Evolutionary conservation across 495 filamentous ascomycete genomes (phyloP).

Genomic region (Aspergillus indologenus): DNA sequence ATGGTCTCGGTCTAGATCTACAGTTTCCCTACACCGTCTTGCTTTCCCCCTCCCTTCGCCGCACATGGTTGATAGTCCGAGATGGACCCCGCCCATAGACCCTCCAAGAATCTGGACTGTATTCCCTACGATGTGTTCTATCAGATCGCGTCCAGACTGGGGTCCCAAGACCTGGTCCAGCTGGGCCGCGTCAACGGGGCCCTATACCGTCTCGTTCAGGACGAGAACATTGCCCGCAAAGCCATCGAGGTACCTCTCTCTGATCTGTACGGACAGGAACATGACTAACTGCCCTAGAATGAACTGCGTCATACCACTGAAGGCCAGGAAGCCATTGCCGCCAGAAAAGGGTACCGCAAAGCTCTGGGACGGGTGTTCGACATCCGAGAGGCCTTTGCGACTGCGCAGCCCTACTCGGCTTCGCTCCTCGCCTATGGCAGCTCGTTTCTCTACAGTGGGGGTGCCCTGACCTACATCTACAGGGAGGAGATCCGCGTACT

Average conservation of each 20-base stretch:
- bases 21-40: background rate
- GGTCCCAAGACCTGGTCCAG: slow-evolving; percentile 40
- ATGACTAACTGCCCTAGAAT: slow-evolving; percentile 37
- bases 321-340: slow-evolving; percentile 46
- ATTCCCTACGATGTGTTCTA: slow-evolving; percentile 65
- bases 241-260: slow-evolving; percentile 52
- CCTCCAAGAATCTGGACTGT: slow-evolving; percentile 31
- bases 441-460: slow-evolving; percentile 60
- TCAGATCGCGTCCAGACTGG: slow-evolving; percentile 48
- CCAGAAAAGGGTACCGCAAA: slow-evolving; percentile 47
- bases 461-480: slow-evolving; percentile 60
- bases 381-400: slow-evolving; percentile 59
- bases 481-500: slow-evolving; percentile 60
- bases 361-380: slow-evolving; percentile 60
- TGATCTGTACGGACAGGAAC: slow-evolving; percentile 4
- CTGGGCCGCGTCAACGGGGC: slow-evolving; percentile 50
- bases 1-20: background rate
- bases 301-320: slow-evolving; percentile 57
- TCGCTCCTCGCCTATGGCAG: slow-evolving; percentile 57
- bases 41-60: slow-evolving; percentile 4
- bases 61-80: slow-evolving; percentile 10
- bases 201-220: slow-evolving; percentile 52
- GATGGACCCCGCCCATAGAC: slow-evolving; percentile 14
- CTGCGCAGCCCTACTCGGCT: slow-evolving; percentile 59
- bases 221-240: slow-evolving; percentile 59